Evolutionary conservation across 1,284 basidiomycete species (phyloP), one percentile per base, ranked within the genome.

Genomic region (Schizophyllum amplum): DNA sequence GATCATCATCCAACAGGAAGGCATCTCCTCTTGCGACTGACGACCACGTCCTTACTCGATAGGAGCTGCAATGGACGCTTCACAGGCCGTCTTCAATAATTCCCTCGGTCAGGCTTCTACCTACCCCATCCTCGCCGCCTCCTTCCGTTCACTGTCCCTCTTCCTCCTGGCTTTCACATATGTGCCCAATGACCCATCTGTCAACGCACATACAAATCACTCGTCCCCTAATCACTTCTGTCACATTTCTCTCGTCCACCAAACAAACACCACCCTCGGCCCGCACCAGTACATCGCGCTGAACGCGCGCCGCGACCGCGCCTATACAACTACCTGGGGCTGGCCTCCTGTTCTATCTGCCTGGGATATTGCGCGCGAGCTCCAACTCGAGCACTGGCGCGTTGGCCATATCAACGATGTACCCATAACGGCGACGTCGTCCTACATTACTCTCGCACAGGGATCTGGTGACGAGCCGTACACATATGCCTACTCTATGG

Each of bases 271-370:
- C 55, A 76, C 69, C 0, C 74, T 71, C 61, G 78, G 77, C 6
- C 78, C 77, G 0, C 77, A 80, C 59, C 77, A 79, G 53, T 79
- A 79, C 62, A 66, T 80, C 7, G 71, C 71, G 1, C 66, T 68
- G 4, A 70, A 71, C 57, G 60, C 64, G 4, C 58, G 62, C 13
- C 69, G 66, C 52, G 66, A 70, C 47, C 61, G 66, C 6, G 68
- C 73, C 0, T 79, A 77, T 61, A 70, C 76, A 0, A 80, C 78
- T 0, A 77, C 70, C 59, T 80, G 78, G 78, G 72, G 74, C 0
- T 59, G 67, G 4, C 77, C 76, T 4, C 76, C 77, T 0, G 61
- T 66, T 4, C 69, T 80, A 4, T 72, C 72, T 0, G 74, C 72
- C 58, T 80, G 77, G 77, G 64, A 65, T 9, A 61, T 78, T 7